Base-by-base conservation (phyloP, 495 filamentous ascomycete genomes). In the Hypoxylon lienhwacheense region DNA sequence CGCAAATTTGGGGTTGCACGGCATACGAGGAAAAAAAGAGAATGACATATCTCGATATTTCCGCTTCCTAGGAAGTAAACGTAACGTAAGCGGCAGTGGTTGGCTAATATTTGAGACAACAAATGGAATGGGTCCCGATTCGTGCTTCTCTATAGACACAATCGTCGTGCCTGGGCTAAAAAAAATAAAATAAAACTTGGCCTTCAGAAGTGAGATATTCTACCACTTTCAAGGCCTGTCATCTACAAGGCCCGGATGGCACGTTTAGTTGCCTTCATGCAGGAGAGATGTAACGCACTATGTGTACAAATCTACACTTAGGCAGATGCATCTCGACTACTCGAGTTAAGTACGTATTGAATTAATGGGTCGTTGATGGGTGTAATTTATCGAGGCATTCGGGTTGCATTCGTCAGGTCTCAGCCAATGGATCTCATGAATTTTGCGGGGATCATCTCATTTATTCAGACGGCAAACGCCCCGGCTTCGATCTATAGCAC, bases 391-490 rank as follows among this genome's bases (percentile, higher is more conserved):
- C 59, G 54, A 53, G 53, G 20, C 25, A 37, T 15, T 47, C 21
- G 41, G 47, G 58, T 60, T 42, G 55, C 47, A 64, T 60, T 55
- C 47, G 33, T 47, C 36, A 61, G 43, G 31, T 14, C 34, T 34
- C 22, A 52, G 15, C 50, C 54, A 58, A 59, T 59, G 46, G 50
- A 41, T 55, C n/a, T n/a, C 50, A 47, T 59, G 56, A 35, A 41
- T 46, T 41, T 33, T 64, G 61, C 61, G 61, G 61, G 55, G 61
- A 64, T 64, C 61, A 64, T 64, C 55, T 64, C 42, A 64, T 64
- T 64, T 51, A 52, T 55, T 52, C 31, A 52, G 46, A 48, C 37
- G 46, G 35, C 51, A 59, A 36, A 55, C 22, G 46, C 55, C 55
- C 39, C 45, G 47, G 55, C 51, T 46, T 50, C 51, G n/a, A 59